Conservation (phyloP, 805 yeast genomes). For the Suhomyces vadensis region DNA sequence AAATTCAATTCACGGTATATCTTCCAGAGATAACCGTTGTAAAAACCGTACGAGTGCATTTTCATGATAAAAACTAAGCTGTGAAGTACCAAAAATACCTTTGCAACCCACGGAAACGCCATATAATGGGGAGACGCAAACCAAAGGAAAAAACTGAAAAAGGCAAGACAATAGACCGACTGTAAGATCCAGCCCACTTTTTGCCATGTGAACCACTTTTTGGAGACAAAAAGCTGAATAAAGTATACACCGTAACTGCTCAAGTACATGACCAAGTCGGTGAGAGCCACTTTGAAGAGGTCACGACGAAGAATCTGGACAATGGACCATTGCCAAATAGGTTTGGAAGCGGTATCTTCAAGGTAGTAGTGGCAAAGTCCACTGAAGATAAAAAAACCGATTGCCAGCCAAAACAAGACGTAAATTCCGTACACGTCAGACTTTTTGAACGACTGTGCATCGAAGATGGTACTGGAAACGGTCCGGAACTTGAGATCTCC, state of each 20-base stretch:
- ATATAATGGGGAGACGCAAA: conserved; percentile 49
- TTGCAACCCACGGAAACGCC: conserved; percentile 85
- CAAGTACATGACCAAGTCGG: conserved; percentile 76
- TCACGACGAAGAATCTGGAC: conserved; percentile 59
- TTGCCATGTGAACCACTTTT: conserved; percentile 57
- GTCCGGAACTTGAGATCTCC: conserved; percentile 52
- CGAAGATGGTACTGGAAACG: conserved; percentile 51
- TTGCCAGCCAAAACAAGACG: conserved; percentile 74
- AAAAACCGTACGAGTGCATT: conserved; percentile 89
- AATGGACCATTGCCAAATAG: conserved; percentile 53
- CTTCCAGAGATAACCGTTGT: conserved; percentile 85
- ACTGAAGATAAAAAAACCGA: conserved; percentile 55
- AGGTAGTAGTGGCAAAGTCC: conserved; percentile 55
- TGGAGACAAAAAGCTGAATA: conserved; percentile 56
- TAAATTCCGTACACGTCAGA: conserved; percentile 75
- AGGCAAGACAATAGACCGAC: conserved; percentile 52
- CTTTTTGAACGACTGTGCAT: conserved; percentile 44
- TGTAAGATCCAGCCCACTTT: conserved; percentile 64
- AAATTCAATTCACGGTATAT: conserved; percentile 54
- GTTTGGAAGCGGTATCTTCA: conserved; percentile 45
- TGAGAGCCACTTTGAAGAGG: conserved; percentile 63
- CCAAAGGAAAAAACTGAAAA: conserved; percentile 48
- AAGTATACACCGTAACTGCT: conserved; percentile 59
- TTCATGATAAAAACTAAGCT: conserved; percentile 89
- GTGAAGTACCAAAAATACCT: conserved; percentile 81